Percentiles rank a stretch among this genome's conserved stretches.
phyloP scores from a whole-genome alignment of 805 yeast genomes.

The Wickerhamomyces subpelliculosus region DNA sequence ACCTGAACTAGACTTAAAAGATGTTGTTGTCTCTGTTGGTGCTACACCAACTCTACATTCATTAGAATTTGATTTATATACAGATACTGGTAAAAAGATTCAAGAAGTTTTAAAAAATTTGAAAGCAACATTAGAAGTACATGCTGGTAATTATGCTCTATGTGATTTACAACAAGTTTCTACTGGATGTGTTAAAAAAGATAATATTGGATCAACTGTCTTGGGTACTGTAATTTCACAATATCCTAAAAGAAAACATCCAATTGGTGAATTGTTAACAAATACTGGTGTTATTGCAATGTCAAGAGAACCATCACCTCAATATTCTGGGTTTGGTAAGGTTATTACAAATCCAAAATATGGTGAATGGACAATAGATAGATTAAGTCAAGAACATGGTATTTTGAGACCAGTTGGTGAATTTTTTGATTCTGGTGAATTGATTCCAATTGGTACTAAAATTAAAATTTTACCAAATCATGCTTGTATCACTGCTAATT shows the following conservation, averaged over 20 bases:
- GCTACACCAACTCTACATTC: slow-evolving; percentile 80
- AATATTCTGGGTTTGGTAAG: slow-evolving; percentile 52
- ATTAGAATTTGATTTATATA: slow-evolving; percentile 25
- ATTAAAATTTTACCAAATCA: slow-evolving; percentile 62
- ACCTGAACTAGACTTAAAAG: slow-evolving; percentile 27
- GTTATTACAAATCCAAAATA: slow-evolving; percentile 33
- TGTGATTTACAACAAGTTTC: slow-evolving; percentile 75
- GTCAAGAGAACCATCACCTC: slow-evolving; percentile 55
- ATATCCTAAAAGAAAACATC: slow-evolving; percentile 47
- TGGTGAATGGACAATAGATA: slow-evolving; percentile 56
- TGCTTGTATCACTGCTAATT: slow-evolving; percentile 62
- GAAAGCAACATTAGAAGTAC: slow-evolving; percentile 51
- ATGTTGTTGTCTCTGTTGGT: slow-evolving; percentile 60
- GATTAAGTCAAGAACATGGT: slow-evolving; percentile 78
- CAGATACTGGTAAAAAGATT: slow-evolving; percentile 9
- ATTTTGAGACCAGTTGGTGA: slow-evolving; percentile 41
- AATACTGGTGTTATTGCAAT: slow-evolving; percentile 71
- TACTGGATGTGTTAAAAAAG: slow-evolving; percentile 46
- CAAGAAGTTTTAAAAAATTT: slow-evolving; percentile 14
- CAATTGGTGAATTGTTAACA: slow-evolving; percentile 54
- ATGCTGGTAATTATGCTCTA: slow-evolving; percentile 75
- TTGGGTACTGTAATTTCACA: slow-evolving; percentile 52
- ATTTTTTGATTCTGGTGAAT: slow-evolving; percentile 12
- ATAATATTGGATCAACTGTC: slow-evolving; percentile 44
- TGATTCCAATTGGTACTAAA: slow-evolving; percentile 49